Evolutionary conservation across 106 monocot species (phyloP), one percentile per base, ranked within the genome.

Genomic region (Dendrobium nobile): DNA sequence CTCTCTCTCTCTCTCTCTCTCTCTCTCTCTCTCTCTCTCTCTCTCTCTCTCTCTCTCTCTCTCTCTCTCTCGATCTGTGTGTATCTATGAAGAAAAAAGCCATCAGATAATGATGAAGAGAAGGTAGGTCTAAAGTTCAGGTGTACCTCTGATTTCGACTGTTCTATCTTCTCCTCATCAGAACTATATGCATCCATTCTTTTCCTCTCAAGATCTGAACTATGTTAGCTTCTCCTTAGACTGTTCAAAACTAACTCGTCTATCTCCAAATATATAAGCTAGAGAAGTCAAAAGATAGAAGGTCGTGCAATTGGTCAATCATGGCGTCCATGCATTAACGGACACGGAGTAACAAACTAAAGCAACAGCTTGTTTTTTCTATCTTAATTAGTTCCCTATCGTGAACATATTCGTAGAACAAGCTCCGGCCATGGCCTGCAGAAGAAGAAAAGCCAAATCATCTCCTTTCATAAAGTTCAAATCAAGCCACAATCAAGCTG

Each of bases 381-480:
- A 7, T 61, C 61, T 61, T 37, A 37, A 37, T 10, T 22, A 22
- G n/a, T 22, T n/a, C 22, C 61, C 6, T 22, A 1, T 61, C 8
- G 61, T 61, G 4, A 58, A 58, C 16, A 20, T 15, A 18, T 16
- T 18, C 4, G 20, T 4, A 17, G 61, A 61, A 19, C 4, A 61
- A 61, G 61, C 61, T 61, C n/a, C 20, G 61, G 61, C 61, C 61
- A 61, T 61, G 61, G 61, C 61, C 61, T 61, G 61, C 61, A 61
- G 22, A 61, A 61, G 61, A 61, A 61, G 61, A 61, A 22, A 61
- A 61, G 61, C 61, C 61, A 61, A 51, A 51, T 51, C 51, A 51
- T 51, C 51, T 51, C 51, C 51, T 51, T 51, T 51, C 51, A 51
- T 15, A 51, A 51, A 51, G 51, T 51, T 51, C 15, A 51, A 51